Conservation (phyloP, 768 basidiomycete genomes). For the Clitopilus passeckerianus region DNA sequence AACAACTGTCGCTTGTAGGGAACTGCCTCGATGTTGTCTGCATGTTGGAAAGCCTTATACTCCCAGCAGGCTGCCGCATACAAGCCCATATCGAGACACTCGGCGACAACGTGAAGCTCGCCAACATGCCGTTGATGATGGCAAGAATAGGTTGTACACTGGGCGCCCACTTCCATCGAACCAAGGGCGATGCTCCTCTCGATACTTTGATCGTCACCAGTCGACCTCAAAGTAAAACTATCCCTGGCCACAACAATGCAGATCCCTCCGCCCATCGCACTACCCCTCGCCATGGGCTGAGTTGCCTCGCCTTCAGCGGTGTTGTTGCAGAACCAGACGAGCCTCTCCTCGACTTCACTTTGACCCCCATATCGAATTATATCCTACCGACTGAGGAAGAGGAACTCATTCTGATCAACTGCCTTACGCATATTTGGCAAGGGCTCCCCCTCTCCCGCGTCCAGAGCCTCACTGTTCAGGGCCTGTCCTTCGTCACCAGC, state of each 20-base stretch:
- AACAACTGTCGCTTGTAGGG: slow-evolving; percentile 24
- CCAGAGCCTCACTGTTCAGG: slow-evolving; percentile 28
- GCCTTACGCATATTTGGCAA: slow-evolving; percentile 24
- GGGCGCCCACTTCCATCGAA: slow-evolving; percentile 17
- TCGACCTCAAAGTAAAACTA: neutral
- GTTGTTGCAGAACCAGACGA: slow-evolving; percentile 13
- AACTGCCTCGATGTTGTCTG: slow-evolving; percentile 22
- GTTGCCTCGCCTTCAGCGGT: slow-evolving; percentile 25
- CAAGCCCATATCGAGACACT: slow-evolving; percentile 21
- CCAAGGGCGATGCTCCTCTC: slow-evolving; percentile 14
- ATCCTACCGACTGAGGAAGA: slow-evolving; percentile 8
- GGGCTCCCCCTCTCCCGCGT: slow-evolving; percentile 25
- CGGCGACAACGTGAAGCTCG: slow-evolving; percentile 16
- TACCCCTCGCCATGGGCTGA: slow-evolving; percentile 26
- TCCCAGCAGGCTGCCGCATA: slow-evolving; percentile 21
- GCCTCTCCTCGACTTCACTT: slow-evolving; percentile 25
- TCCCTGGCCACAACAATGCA: neutral
- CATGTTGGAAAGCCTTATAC: slow-evolving; percentile 21
- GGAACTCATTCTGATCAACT: slow-evolving; percentile 27
- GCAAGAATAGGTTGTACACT: slow-evolving; percentile 21
- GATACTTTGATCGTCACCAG: slow-evolving; percentile 26
- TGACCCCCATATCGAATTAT: slow-evolving; percentile 17
- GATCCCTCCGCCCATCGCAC: slow-evolving; percentile 19
- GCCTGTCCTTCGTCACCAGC: slow-evolving; percentile 32
- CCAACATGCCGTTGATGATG: neutral